Evolutionary conservation across 768 basidiomycete genomes (phyloP).

Genomic region (Tulasnella sp.): DNA sequence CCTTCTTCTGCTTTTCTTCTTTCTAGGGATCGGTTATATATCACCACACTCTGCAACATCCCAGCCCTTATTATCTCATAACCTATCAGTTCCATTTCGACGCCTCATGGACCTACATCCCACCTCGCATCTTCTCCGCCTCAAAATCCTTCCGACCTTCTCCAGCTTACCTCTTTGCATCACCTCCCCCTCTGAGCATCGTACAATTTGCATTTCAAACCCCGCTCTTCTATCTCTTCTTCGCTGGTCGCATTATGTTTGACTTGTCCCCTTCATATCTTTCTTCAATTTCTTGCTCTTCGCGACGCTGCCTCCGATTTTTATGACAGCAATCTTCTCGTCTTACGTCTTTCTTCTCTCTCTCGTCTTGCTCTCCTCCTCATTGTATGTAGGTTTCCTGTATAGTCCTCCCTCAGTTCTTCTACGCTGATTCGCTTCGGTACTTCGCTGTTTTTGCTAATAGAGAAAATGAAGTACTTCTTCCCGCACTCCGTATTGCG

Average conservation of each 20-base stretch:
- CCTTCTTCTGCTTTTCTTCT: background rate
- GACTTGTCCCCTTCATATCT: background rate
- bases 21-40: constrained; percentile 8
- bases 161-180: background rate
- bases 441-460: background rate
- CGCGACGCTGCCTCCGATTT: constrained; percentile 11
- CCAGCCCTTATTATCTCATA: constrained; percentile 18
- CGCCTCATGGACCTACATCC: background rate
- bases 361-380: too few relatives aligned
- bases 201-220: background rate
- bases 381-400: background rate
- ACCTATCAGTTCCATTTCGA: background rate
- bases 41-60: constrained; percentile 15
- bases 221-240: background rate
- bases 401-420: background rate
- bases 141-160: background rate
- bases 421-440: background rate
- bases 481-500: too few relatives aligned
- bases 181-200: background rate
- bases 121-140: background rate
- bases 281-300: constrained; percentile 18
- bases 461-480: background rate
- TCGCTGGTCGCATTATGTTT: background rate
- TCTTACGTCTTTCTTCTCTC: background rate
- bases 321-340: background rate